Conservation (phyloP, 2,329 filamentous ascomycete species). For the Phialocephala sp. region DNA sequence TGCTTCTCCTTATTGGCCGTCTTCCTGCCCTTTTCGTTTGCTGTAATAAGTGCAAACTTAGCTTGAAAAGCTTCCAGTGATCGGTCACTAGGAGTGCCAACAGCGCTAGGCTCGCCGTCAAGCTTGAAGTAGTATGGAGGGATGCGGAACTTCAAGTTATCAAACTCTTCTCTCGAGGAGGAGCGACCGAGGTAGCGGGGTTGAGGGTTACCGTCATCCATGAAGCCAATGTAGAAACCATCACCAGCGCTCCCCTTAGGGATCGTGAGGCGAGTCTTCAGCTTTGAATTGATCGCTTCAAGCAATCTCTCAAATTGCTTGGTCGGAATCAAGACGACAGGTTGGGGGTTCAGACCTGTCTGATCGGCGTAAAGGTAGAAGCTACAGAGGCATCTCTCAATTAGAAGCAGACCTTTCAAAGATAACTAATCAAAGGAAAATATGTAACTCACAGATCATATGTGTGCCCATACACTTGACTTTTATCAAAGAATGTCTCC, state of each 20-base stretch:
- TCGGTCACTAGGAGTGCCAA: constrained; percentile 43
- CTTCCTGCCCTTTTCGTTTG: constrained; percentile 54
- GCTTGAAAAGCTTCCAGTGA: constrained; percentile 56
- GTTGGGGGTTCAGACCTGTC: constrained; percentile 51
- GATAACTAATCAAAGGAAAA: neutral
- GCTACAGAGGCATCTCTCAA: constrained; percentile 47
- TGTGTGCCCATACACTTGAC: constrained; percentile 60
- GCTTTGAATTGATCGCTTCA: constrained; percentile 64
- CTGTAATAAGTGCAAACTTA: constrained; percentile 58
- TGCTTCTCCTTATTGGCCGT: constrained; percentile 54
- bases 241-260: constrained; percentile 56
- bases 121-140: constrained; percentile 39
- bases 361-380: constrained; percentile 69
- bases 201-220: constrained; percentile 60
- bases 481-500: constrained; percentile 58
- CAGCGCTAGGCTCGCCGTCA: constrained; percentile 36
- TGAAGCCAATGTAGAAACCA: constrained; percentile 68
- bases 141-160: constrained; percentile 39
- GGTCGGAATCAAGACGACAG: constrained; percentile 71
- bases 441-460: constrained; percentile 76
- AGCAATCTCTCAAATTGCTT: constrained; percentile 70
- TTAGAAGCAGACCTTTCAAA: neutral
- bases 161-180: constrained; percentile 46
- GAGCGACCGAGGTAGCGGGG: constrained; percentile 72
- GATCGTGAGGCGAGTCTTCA: constrained; percentile 61